Evolutionary conservation across 2,329 filamentous ascomycete genomes (phyloP).

Genomic region (Aphanoascus verrucosus): DNA sequence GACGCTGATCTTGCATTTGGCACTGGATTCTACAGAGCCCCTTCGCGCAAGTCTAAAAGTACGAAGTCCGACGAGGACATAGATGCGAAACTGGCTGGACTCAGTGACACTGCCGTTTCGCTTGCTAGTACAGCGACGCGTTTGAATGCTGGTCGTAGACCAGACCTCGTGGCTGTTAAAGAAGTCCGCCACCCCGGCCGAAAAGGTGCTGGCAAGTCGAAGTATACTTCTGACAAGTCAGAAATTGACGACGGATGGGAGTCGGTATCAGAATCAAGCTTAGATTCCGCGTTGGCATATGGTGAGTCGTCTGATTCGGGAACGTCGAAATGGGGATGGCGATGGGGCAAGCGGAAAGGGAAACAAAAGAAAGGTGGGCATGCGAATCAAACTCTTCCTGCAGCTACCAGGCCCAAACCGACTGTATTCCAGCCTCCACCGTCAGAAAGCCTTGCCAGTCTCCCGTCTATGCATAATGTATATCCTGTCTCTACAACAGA

Average conservation of each 20-base stretch:
- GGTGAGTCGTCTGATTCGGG: conserved; percentile 48
- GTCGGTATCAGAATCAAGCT: conserved; percentile 46
- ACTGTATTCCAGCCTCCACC: neutral
- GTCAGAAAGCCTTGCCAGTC: conserved; percentile 31
- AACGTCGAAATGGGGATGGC: conserved; percentile 50
- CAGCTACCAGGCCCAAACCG: neutral
- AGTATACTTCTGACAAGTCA: neutral
- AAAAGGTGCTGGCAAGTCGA: neutral
- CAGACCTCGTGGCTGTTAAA: conserved; percentile 25
- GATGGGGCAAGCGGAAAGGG: conserved; percentile 41
- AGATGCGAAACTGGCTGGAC: conserved; percentile 38
- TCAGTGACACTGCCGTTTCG: conserved; percentile 39
- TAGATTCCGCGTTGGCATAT: conserved; percentile 51
- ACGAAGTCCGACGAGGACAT: conserved; percentile 24
- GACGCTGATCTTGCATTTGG: conserved; percentile 61
- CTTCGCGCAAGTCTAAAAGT: conserved; percentile 26
- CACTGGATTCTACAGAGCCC: conserved; percentile 36
- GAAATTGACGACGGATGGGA: conserved; percentile 48
- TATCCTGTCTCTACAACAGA: conserved; percentile 59
- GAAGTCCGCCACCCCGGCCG: conserved; percentile 18
- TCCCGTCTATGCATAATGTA: conserved; percentile 50
- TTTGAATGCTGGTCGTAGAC: conserved; percentile 28
- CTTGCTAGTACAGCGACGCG: conserved; percentile 33
- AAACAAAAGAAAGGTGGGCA: conserved; percentile 26
- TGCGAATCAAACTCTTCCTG: neutral